Conservation (phyloP, 805 yeast genomes). For the Metschnikowia kofuensis region DNA sequence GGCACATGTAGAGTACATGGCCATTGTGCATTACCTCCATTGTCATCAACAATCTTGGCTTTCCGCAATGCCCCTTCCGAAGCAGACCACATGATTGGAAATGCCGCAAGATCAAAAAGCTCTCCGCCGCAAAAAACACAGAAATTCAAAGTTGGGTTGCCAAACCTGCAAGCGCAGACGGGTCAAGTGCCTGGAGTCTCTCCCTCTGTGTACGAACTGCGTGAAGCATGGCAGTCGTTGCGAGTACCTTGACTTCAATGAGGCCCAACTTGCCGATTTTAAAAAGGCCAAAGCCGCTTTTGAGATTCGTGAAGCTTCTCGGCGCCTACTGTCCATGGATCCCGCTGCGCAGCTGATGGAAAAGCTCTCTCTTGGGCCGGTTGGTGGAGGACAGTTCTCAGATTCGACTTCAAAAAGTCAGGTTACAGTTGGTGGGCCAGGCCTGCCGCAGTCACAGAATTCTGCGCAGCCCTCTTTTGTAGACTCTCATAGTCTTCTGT, state of each 20-base stretch:
- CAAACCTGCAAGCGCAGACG: constrained; percentile 20
- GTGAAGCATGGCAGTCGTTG: constrained; percentile 38
- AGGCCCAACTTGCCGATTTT: constrained; percentile 30
- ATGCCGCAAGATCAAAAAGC: constrained; percentile 3
- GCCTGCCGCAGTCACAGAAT: neutral
- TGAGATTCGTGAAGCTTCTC: neutral
- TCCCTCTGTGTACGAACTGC: constrained; percentile 40
- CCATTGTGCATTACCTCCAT: constrained; percentile 1
- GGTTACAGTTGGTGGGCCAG: neutral
- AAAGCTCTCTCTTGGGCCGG: constrained; percentile 1
- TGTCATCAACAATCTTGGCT: neutral
- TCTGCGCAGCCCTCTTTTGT: neutral
- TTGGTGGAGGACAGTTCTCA: no score
- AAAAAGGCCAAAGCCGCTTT: constrained; percentile 16
- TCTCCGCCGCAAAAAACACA: constrained; percentile 22
- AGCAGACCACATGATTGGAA: neutral
- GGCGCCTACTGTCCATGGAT: neutral
- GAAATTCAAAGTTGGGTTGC: constrained; percentile 21
- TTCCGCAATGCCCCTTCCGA: neutral
- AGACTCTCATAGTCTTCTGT: neutral
- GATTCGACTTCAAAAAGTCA: neutral
- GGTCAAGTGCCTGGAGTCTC: constrained; percentile 29
- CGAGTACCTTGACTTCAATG: constrained; percentile 36
- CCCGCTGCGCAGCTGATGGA: neutral
- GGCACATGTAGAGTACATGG: neutral